Base-by-base conservation (phyloP, 768 basidiomycete species). In the Hygrophorus russula region DNA sequence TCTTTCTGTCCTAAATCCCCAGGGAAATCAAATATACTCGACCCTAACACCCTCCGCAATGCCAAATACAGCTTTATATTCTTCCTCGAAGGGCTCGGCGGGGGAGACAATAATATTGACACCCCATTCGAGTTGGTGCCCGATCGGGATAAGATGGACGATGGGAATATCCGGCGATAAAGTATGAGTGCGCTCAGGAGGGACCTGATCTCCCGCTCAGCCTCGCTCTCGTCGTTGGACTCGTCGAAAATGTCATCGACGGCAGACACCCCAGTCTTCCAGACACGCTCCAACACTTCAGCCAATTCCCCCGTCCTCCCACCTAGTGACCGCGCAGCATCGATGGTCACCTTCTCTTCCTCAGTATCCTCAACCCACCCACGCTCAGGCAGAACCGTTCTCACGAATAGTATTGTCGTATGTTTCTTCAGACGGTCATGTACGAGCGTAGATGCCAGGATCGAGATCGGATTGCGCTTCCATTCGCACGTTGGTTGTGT, bases 311-410 rank as follows among this genome's bases (percentile, higher is more conserved):
- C 69, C 0, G 76, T 68, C 9, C 57, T 53, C 1, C 82, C 83
- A 2, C 82, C 81, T 5, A 88, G 69, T 42, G 77, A 74, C 36
- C 67, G 68, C 15, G 80, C 79, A 18, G 75, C 74, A 5, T 73
- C 71, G 31, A 85, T 57, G 0, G 78, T 77, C 27, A 59, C 62
- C 41, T 60, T 57, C 57, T 70, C 62, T 39, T 59, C 55, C n/a
- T 65, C 58, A 24, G 57, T 51, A 39, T 58, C 39, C n/a, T 48
- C 45, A 17, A 60, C 65, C 37, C 52, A 56, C 51, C 64, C 63
- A 38, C 59, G 59, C 20, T 59, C 7, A 40, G 46, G 7, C 53
- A 53, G 19, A 44, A 69, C 68, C 12, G 56, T 53, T 5, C 56
- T 53, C 4, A 81, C 67, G 55, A 87, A 87, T 39, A 81, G 54